phyloP scores from a whole-genome alignment of 352 stramenopile species.

The Elongisporangium undulatum region DNA sequence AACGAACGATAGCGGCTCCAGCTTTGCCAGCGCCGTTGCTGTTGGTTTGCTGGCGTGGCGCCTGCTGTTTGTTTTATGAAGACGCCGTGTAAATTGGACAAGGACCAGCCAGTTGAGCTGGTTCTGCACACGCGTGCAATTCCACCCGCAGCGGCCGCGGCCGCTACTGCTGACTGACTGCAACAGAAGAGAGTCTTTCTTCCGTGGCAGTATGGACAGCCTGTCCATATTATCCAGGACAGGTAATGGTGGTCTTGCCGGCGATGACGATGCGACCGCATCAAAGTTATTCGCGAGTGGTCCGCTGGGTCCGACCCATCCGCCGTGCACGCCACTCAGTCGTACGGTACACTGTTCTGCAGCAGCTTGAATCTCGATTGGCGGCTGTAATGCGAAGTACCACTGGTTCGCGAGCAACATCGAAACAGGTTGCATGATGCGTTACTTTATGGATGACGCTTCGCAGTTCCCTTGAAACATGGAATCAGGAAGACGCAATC shows the following conservation, averaged over 20 bases:
- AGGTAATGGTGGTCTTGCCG: not conserved
- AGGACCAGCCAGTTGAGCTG: not conserved
- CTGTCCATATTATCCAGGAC: not conserved
- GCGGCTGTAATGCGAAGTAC: not conserved
- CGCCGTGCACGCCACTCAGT: not conserved
- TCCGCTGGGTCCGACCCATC: not conserved
- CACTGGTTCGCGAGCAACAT: not conserved
- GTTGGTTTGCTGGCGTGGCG: not conserved
- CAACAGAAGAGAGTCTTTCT: not conserved
- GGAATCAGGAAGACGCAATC: not conserved
- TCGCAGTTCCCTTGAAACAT: not conserved
- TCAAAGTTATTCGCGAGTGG: not conserved
- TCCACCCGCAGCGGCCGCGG: not conserved
- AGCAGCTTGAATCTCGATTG: not conserved
- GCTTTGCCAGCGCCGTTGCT: not conserved
- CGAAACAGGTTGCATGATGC: not conserved
- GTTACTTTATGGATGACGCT: not conserved
- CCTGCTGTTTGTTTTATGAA: not conserved
- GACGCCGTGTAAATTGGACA: not conserved
- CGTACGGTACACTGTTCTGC: not conserved
- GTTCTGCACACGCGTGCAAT: not conserved
- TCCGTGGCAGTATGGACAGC: not conserved
- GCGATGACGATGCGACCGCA: not conserved
- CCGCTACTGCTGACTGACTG: too few species aligned
- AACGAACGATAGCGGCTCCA: not conserved